phyloP scores from a whole-genome alignment of 1,139 yeast species.

The Saccharomycopsis hybrid region DNA sequence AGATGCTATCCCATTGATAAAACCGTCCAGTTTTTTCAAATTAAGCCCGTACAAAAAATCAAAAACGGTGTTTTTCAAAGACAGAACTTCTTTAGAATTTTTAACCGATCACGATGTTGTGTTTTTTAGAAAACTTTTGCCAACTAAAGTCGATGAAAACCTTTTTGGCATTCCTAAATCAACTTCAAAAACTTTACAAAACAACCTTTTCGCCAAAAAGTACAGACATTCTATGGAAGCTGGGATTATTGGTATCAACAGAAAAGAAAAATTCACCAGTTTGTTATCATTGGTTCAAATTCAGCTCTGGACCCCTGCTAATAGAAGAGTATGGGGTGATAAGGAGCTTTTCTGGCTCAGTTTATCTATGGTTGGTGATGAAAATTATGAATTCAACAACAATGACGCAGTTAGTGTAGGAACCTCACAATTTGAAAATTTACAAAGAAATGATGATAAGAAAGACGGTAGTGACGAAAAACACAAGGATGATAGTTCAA shows the following conservation, averaged over 20 bases:
- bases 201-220: constrained; percentile 30
- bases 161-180: constrained; percentile 36
- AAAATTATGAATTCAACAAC: constrained; percentile 33
- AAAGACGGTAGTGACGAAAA: constrained; percentile 27
- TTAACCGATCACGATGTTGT: constrained; percentile 44
- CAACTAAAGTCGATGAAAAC: constrained; percentile 29
- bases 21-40: constrained; percentile 31
- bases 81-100: constrained; percentile 32
- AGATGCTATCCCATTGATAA: constrained; percentile 46
- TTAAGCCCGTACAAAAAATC: constrained; percentile 29
- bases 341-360: constrained; percentile 50
- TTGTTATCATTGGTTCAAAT: constrained; percentile 39
- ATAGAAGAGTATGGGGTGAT: constrained; percentile 36
- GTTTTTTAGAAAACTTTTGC: constrained; percentile 40
- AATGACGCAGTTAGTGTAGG: constrained; percentile 38
- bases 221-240: constrained; percentile 50
- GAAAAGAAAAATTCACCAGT: constrained; percentile 39
- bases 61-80: constrained; percentile 37
- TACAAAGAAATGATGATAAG: constrained; percentile 27
- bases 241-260: constrained; percentile 45
- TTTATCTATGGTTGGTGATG: constrained; percentile 37
- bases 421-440: constrained; percentile 5
- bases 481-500: no score
- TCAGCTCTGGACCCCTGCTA: constrained; percentile 29
- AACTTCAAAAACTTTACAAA: constrained; percentile 34